Evolutionary conservation across 1,284 basidiomycete species (phyloP).

Genomic region (Ustilago hordei): DNA sequence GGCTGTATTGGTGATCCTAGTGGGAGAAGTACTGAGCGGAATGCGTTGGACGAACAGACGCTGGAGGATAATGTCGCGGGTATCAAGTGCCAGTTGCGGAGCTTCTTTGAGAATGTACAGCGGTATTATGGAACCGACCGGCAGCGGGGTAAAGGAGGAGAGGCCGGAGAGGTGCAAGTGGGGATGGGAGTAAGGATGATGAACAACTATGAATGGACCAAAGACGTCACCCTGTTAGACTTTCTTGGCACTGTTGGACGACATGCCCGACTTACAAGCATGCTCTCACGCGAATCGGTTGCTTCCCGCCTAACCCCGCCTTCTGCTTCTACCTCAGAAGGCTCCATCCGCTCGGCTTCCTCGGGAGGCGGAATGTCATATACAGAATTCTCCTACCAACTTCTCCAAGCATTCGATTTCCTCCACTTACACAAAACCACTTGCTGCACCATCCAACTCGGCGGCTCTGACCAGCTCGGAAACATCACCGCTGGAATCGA

Average conservation of each 20-base stretch:
- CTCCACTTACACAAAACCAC: slow-evolving; percentile 77
- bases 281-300: slow-evolving; percentile 92
- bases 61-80: slow-evolving; percentile 78
- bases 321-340: slow-evolving; percentile 35
- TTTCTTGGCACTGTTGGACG: slow-evolving; percentile 87
- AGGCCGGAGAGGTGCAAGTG: slow-evolving; percentile 5
- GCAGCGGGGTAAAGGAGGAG: not conserved
- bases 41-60: slow-evolving; percentile 75
- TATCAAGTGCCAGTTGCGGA: slow-evolving; percentile 77
- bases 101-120: slow-evolving; percentile 79
- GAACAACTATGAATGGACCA: slow-evolving; percentile 89
- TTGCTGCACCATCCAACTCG: slow-evolving; percentile 87
- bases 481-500: slow-evolving; percentile 94
- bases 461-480: slow-evolving; percentile 98
- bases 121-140: not conserved
- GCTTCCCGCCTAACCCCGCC: slow-evolving; percentile 64
- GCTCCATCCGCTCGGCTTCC: slow-evolving; percentile 46
- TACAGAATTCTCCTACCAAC: slow-evolving; percentile 96
- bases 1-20: slow-evolving; percentile 97
- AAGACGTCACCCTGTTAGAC: slow-evolving; percentile 79
- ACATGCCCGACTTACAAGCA: slow-evolving; percentile 84
- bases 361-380: slow-evolving; percentile 80
- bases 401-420: slow-evolving; percentile 97
- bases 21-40: slow-evolving; percentile 85
- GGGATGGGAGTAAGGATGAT: slow-evolving; percentile 66